Conservation (phyloP, 73 alveolate genomes). For the Tetrahymena borealis region DNA sequence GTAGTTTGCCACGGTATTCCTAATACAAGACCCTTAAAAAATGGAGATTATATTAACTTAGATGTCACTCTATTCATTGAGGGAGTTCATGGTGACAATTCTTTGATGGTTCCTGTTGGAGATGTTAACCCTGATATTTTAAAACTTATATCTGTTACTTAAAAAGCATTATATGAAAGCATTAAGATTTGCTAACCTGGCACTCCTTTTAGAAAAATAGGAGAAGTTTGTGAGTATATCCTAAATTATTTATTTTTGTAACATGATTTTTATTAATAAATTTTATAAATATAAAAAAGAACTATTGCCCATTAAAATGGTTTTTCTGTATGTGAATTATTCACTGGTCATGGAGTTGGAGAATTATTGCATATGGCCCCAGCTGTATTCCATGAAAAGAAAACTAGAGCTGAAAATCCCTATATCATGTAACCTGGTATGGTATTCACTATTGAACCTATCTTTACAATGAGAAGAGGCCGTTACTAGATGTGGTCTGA, state of each 20-base stretch:
- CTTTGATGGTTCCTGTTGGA: conserved; percentile 75
- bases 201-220: conserved; percentile 56
- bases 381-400: conserved; percentile 54
- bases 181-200: conserved; percentile 82
- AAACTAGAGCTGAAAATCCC: conserved; percentile 25
- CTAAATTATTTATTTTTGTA: too few species aligned
- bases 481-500: conserved; percentile 72
- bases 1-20: conserved; percentile 93
- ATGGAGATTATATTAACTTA: conserved; percentile 79
- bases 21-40: conserved; percentile 64
- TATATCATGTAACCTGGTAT: conserved; percentile 80
- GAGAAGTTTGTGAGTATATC: conserved; percentile 70
- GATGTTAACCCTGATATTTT: conserved; percentile 70
- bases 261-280: too few species aligned
- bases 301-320: conserved; percentile 57
- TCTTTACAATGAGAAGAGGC: conserved; percentile 63
- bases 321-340: conserved; percentile 62
- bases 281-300: not conserved
- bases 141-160: conserved; percentile 67
- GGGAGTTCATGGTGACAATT: conserved; percentile 89
- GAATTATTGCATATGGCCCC: conserved; percentile 87
- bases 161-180: conserved; percentile 60
- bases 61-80: conserved; percentile 80
- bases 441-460: conserved; percentile 95
- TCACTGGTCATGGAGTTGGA: conserved; percentile 93